Evolutionary conservation across 345 rosid species (phyloP), one percentile per base, ranked within the genome.

Genomic region (Syzygium oleosum): DNA sequence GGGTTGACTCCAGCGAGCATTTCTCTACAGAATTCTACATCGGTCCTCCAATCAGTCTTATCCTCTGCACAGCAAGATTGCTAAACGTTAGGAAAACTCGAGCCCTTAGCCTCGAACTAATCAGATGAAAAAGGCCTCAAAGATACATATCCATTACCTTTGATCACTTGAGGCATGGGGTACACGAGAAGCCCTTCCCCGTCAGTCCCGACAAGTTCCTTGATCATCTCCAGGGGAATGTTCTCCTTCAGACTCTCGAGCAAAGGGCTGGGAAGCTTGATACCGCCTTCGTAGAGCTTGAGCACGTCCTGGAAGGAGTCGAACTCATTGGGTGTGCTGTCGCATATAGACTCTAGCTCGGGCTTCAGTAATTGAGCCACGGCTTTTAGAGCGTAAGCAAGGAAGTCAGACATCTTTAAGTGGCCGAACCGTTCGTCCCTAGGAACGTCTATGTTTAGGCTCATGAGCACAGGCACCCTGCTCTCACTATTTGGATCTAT

Each of bases 41-140:
- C 94, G 19, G 89, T 91, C 84, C 92, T 91, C 94, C 94, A 92
- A 16, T 92, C 94, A 53, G 91, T 87, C 85, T 86, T 89, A 29
- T 85, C 84, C 84, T 90, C 92, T 92, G 91, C 58, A 5, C 78
- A 85, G 34, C 23, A 86, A n/a, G 17, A 61, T 61, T 61, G 9
- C 68, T 27, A 27, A 61, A 61, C 34, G 17, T 61, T 13, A 73
- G 49, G 51, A 86, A 34, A 56, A 38, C 31, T 52, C 6, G 54
- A 52, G 54, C 27, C 58, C 34, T 51, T 29, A 23, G 51, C 58
- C 43, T 52, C 6, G 7, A 54, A 58, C 10, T 58, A 23, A 23
- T 17, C 5, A 49, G 51, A 58, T 85, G 17, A 7, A 54, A 85
- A 43, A 21, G 56, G 10, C 38, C 19, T 12, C 73, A 27, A 2